Evolutionary conservation across 495 filamentous ascomycete genomes (phyloP).

Genomic region (Aspergillus affinis): DNA sequence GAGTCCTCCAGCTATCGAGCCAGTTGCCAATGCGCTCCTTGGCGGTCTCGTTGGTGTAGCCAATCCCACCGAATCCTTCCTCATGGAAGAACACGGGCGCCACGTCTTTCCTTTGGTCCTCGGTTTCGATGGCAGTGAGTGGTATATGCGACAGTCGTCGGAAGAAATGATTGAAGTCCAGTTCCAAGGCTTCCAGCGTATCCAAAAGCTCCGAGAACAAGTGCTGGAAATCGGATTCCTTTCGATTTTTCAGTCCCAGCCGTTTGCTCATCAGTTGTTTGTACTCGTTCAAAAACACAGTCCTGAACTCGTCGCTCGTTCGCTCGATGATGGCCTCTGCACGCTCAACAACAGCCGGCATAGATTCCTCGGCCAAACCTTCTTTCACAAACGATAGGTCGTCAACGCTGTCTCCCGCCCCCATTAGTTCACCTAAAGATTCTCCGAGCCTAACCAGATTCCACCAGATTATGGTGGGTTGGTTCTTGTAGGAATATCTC

Average conservation of each 20-base stretch:
- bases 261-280: constrained; percentile 74
- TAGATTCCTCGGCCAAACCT: constrained; percentile 67
- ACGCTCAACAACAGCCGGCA: constrained; percentile 67
- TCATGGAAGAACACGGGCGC: constrained; percentile 70
- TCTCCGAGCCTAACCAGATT: constrained; percentile 92
- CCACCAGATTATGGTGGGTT: constrained; percentile 98
- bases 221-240: constrained; percentile 70
- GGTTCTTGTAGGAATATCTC: constrained; percentile 89
- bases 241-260: constrained; percentile 66
- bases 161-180: constrained; percentile 95
- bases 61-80: constrained; percentile 58
- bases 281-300: constrained; percentile 83
- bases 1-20: constrained; percentile 68
- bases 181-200: constrained; percentile 69
- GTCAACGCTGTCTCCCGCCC: constrained; percentile 67
- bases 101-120: constrained; percentile 54
- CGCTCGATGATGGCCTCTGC: constrained; percentile 79
- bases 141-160: constrained; percentile 63
- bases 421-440: constrained; percentile 84
- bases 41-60: constrained; percentile 58
- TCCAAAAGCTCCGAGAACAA: constrained; percentile 81
- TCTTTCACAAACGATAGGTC: constrained; percentile 64
- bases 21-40: constrained; percentile 66
- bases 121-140: constrained; percentile 57
- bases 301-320: constrained; percentile 80